Percentiles rank a stretch among this genome's conserved stretches.
These are phyloP conservation scores for Nemania abortiva DNA, from an alignment of 2,329 filamentous ascomycete genomes.

Conservation along the genomic window DNA sequence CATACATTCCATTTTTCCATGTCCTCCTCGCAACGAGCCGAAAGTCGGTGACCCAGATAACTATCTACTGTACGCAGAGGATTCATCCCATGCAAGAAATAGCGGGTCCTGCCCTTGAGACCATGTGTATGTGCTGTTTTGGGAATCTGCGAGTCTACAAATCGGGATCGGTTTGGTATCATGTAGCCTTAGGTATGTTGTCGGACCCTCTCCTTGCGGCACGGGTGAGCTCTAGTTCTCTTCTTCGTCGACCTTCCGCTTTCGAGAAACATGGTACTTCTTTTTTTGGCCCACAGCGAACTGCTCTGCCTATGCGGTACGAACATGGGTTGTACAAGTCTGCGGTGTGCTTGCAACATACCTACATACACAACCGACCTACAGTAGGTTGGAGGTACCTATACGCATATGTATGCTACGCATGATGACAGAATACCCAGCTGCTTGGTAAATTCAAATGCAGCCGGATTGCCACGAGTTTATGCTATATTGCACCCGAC, in stretches of 20 bases:
- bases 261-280: conserved; percentile 18
- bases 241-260: conserved; percentile 30
- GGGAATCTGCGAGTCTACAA: conserved; percentile 20
- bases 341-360: not conserved
- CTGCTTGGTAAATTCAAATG: conserved; percentile 32
- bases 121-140: conserved; percentile 16
- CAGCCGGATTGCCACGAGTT: conserved; percentile 33
- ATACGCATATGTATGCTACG: not conserved
- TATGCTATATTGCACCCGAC: conserved; percentile 32
- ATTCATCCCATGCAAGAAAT: conserved; percentile 23
- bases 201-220: conserved; percentile 15
- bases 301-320: not conserved
- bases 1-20: not conserved
- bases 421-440: conserved; percentile 27
- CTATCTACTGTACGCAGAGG: conserved; percentile 1
- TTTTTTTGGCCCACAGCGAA: conserved; percentile 2
- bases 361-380: not conserved
- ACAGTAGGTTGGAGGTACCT: not conserved
- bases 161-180: conserved; percentile 7
- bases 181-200: not conserved
- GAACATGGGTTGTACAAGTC: too few relatives aligned
- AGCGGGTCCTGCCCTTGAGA: conserved; percentile 1
- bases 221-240: conserved; percentile 12
- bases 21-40: conserved; percentile 7
- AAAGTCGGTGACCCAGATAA: not conserved